Base-by-base conservation (phyloP, 169 alveolate species). In the Plasmodium vinckei region DNA sequence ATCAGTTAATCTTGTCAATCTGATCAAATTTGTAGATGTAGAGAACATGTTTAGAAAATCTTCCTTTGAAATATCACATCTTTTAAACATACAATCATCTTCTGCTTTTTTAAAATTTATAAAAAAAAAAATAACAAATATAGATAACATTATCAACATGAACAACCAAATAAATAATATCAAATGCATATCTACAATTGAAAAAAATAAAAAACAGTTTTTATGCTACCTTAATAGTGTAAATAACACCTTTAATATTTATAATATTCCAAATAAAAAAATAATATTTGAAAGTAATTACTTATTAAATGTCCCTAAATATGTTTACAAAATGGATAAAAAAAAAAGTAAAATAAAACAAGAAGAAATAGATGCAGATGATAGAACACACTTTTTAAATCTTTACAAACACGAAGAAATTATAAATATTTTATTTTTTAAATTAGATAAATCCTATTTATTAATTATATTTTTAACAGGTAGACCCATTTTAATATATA, bases 401-500 rank as follows among this genome's bases (percentile, higher is more conserved):
- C 0, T 25, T 13, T 59, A 72, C 23, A 72, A 59, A 19, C 15
- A 57, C 7, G 88, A 77, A 46, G 68, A 77, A 49, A 56, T 77
- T 17, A 64, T 77, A 63, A 77, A 77, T 6, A 42, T 77, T 9
- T 46, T 77, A 19, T 68, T 77, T 56, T 77, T 77, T 57, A 65
- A 65, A 27, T 42, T 77, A 25, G 75, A 57, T n/a, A 39, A 39
- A 25, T 60, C 63, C n/a, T 77, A 77, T 57, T 2, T 77, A n/a
- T 27, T 77, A 77, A 77, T 51, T 9, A 21, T 77, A 12, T 77
- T 77, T 57, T 42, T 77, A 25, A 77, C 88, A 12, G 88, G 88
- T 2, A 77, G 88, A 51, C 88, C 88, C 12, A 77, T 77, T 0
- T 42, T 77, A 57, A 77, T 77, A 10, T 77, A 77, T 57, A 77